phyloP scores from a whole-genome alignment of 1,284 basidiomycete genomes.

The Sanghuangporus sanghuang region DNA sequence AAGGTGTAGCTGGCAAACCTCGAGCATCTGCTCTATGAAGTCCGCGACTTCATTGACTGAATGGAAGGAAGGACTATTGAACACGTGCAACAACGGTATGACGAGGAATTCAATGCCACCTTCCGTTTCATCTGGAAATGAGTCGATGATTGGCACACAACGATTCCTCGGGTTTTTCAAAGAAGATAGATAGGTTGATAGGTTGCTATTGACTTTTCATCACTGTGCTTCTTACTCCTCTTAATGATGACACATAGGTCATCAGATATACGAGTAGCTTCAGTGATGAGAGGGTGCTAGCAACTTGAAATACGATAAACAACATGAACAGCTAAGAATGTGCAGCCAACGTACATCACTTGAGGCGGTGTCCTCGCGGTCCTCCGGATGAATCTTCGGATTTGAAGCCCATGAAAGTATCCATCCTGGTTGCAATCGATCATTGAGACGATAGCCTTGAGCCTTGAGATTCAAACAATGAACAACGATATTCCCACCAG shows the following conservation, averaged over 20 bases:
- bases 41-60: slow-evolving; percentile 5
- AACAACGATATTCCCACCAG: background rate
- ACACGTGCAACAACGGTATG: slow-evolving; percentile 6
- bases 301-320: no score
- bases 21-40: slow-evolving; percentile 6
- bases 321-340: no score
- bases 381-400: slow-evolving; percentile 8
- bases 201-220: background rate
- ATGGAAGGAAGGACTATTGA: slow-evolving; percentile 8
- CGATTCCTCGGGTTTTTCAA: slow-evolving; percentile 17
- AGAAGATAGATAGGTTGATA: slow-evolving; percentile 11
- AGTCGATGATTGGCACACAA: slow-evolving; percentile 18
- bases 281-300: background rate
- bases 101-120: background rate
- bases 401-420: slow-evolving; percentile 20
- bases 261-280: background rate
- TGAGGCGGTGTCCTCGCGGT: slow-evolving; percentile 18
- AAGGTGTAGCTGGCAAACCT: background rate
- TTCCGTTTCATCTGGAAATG: slow-evolving; percentile 2
- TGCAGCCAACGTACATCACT: background rate
- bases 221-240: background rate
- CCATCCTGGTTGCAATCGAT: slow-evolving; percentile 16
- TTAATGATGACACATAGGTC: background rate
- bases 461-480: background rate
- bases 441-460: background rate